Evolutionary conservation across 768 basidiomycete species (phyloP).

Genomic region (Porphyrellus cyaneotinctus): DNA sequence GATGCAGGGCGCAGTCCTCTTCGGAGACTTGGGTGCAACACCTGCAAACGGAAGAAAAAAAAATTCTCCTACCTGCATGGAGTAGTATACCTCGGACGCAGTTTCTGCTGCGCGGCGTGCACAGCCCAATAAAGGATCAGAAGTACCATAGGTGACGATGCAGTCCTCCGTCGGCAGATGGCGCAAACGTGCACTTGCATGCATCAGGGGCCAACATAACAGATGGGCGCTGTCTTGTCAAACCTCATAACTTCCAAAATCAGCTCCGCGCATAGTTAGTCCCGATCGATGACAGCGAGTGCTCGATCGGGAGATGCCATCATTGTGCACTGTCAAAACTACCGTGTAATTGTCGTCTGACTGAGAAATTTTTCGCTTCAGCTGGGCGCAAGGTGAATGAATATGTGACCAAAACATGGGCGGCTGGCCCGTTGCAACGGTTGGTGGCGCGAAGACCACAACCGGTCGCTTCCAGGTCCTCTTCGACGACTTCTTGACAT

Average conservation of each 20-base stretch:
- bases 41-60: not conserved
- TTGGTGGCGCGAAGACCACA: not conserved
- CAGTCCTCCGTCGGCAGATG: not conserved
- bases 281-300: conserved; percentile 19
- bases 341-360: not conserved
- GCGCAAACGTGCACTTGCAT: not conserved
- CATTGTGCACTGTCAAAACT: conserved; percentile 7
- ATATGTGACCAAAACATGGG: not conserved
- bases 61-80: not conserved
- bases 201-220: not conserved
- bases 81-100: not conserved
- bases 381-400: not conserved
- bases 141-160: not conserved
- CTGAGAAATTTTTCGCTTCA: not conserved
- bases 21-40: conserved; percentile 5
- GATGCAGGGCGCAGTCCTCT: not conserved
- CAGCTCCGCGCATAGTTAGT: conserved; percentile 11
- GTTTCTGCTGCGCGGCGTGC: not conserved
- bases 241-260: conserved; percentile 9
- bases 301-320: conserved; percentile 21
- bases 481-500: conserved; percentile 9
- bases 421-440: not conserved
- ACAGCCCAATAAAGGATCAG: not conserved
- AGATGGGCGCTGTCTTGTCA: conserved; percentile 1
- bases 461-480: not conserved